Percentiles rank a stretch among this genome's conserved stretches.
phyloP scores from a whole-genome alignment of 768 basidiomycete species.

The Lactifluus hygrophoroides region DNA sequence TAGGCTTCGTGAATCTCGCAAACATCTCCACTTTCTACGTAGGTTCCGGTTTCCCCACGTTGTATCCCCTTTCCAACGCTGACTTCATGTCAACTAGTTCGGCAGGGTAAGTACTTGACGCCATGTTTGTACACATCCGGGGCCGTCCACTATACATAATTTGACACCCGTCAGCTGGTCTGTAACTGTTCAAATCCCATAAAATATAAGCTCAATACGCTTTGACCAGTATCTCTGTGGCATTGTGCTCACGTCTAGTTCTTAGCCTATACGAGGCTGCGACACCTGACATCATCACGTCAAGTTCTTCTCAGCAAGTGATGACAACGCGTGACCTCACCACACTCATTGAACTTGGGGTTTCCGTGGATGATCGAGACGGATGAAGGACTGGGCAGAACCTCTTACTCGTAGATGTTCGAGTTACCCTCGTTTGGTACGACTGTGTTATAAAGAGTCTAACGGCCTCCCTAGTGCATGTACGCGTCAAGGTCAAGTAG shows the following conservation, averaged over 20 bases:
- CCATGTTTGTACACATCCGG: too few relatives aligned
- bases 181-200: slow-evolving; percentile 11
- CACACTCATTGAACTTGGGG: slow-evolving; percentile 13
- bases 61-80: too few relatives aligned
- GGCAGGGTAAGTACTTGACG: too few relatives aligned
- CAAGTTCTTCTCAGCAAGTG: background rate
- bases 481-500: too few relatives aligned
- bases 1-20: slow-evolving; percentile 33
- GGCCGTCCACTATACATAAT: slow-evolving; percentile 18
- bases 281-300: background rate
- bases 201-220: too few relatives aligned
- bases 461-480: too few relatives aligned
- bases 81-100: too few relatives aligned
- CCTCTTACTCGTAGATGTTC: too few relatives aligned
- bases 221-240: slow-evolving; percentile 39
- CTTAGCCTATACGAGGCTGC: slow-evolving; percentile 43
- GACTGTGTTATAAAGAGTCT: too few relatives aligned
- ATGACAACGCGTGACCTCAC: slow-evolving; percentile 21
- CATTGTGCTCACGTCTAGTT: slow-evolving; percentile 48
- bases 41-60: too few relatives aligned
- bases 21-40: too few relatives aligned
- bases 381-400: background rate
- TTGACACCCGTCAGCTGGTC: slow-evolving; percentile 41
- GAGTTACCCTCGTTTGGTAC: too few relatives aligned
- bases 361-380: background rate